Conservation (phyloP, 2,329 filamentous ascomycete species). For the Xylaria sp. region DNA sequence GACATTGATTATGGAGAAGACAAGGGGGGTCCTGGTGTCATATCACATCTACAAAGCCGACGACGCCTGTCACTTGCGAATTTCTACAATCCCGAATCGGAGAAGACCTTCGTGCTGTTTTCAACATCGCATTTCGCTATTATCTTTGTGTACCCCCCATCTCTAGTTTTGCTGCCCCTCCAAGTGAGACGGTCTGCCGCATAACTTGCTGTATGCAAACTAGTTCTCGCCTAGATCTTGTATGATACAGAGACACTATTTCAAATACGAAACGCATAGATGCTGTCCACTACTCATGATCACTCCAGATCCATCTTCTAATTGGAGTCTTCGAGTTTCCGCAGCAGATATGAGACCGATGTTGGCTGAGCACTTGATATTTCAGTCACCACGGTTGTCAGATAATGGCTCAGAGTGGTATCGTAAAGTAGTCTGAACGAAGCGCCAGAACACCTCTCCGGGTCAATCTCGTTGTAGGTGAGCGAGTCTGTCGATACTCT, state of each 20-base stretch:
- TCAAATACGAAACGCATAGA: slow-evolving; percentile 26
- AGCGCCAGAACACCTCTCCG: slow-evolving; percentile 68
- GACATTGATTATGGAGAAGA: slow-evolving; percentile 26
- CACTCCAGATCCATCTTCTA: slow-evolving; percentile 48
- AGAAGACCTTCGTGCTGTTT: slow-evolving; percentile 20
- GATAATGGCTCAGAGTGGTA: slow-evolving; percentile 85
- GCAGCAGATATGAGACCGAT: slow-evolving; percentile 75
- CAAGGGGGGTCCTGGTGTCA: slow-evolving; percentile 12
- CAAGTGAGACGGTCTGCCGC: slow-evolving; percentile 11
- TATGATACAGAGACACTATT: slow-evolving; percentile 34
- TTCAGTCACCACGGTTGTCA: slow-evolving; percentile 91
- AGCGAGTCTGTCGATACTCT: slow-evolving; percentile 91
- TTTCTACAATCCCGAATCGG: slow-evolving; percentile 10
- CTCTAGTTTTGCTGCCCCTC: slow-evolving; percentile 13
- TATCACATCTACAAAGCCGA: slow-evolving; percentile 19
- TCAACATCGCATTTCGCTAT: slow-evolving; percentile 21
- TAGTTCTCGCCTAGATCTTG: slow-evolving; percentile 28
- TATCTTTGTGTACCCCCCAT: slow-evolving; percentile 4
- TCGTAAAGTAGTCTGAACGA: slow-evolving; percentile 82
- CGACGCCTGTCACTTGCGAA: slow-evolving; percentile 5
- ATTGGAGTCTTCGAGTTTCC: slow-evolving; percentile 66
- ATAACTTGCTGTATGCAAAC: slow-evolving; percentile 34
- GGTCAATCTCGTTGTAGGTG: slow-evolving; percentile 92
- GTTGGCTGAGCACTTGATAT: slow-evolving; percentile 86
- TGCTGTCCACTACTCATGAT: slow-evolving; percentile 16